phyloP scores from a whole-genome alignment of 176 grass and related monocot genomes.

The Thalia dealbata region DNA sequence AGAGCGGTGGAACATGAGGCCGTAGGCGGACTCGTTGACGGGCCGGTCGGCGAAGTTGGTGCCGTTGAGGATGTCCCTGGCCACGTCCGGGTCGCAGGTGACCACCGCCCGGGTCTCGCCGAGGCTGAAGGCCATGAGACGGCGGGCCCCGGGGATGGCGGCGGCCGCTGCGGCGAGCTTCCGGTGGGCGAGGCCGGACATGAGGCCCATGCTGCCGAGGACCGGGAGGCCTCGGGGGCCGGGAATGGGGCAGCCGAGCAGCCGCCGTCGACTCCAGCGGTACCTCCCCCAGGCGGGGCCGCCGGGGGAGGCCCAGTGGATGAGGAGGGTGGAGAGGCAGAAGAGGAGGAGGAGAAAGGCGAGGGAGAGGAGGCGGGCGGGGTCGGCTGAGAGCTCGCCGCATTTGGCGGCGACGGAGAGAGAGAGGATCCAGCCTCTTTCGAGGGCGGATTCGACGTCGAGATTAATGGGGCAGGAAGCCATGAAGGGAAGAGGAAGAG shows the following conservation, averaged over 20 bases:
- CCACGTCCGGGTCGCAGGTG: conserved; percentile 56
- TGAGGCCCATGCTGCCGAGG: conserved; percentile 53
- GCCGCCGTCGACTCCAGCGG: conserved; percentile 23
- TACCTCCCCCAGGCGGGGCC: conserved; percentile 73
- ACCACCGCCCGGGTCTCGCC: conserved; percentile 52
- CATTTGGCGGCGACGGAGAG: conserved; percentile 58
- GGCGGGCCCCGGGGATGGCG: background rate
- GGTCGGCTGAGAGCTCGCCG: conserved; percentile 15
- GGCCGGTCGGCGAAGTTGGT: conserved; percentile 60
- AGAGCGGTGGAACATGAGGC: conserved; percentile 68
- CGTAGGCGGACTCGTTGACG: conserved; percentile 63
- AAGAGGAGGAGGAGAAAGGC: background rate
- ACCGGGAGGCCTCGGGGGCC: conserved; percentile 49
- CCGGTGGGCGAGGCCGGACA: conserved; percentile 62
- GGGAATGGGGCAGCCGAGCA: conserved; percentile 22
- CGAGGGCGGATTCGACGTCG: conserved; percentile 33
- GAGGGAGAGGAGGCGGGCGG: conserved; percentile 23
- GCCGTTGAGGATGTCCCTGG: conserved; percentile 49
- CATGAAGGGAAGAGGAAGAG: too few relatives aligned
- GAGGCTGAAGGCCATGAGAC: conserved; percentile 63
- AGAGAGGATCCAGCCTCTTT: conserved; percentile 45
- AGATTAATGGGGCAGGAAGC: too few relatives aligned
- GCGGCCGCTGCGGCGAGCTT: conserved; percentile 45
- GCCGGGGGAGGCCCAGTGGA: conserved; percentile 51
- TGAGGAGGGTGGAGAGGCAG: conserved; percentile 28